These are phyloP conservation scores for Colletotrichum scovillei DNA, from an alignment of 2,329 filamentous ascomycete species.

Conservation along the genomic window DNA sequence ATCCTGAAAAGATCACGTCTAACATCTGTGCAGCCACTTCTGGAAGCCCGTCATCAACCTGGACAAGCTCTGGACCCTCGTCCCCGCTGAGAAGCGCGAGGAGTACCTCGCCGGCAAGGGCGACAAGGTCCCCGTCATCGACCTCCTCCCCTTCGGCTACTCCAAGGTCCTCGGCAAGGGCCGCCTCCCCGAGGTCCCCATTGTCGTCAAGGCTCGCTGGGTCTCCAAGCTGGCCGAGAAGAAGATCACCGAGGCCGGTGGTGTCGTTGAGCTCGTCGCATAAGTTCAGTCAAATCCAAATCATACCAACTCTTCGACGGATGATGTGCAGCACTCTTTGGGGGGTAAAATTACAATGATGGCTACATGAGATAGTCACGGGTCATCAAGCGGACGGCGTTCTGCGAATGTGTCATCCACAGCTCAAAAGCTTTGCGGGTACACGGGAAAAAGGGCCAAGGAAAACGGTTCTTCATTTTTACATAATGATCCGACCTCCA, in stretches of 20 bases:
- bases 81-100: slow-evolving; percentile 92
- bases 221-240: slow-evolving; percentile 96
- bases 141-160: slow-evolving; percentile 97
- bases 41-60: slow-evolving; percentile 99
- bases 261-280: slow-evolving; percentile 94
- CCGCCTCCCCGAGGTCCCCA: slow-evolving; percentile 89
- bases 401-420: slow-evolving; percentile 29
- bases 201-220: slow-evolving; percentile 95
- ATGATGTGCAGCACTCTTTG: slow-evolving; percentile 4
- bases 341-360: slow-evolving; percentile 11
- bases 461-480: slow-evolving; percentile 37
- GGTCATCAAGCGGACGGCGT: slow-evolving; percentile 25
- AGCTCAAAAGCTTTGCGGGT: slow-evolving; percentile 18
- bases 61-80: slow-evolving; percentile 98
- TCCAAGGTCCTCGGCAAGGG: slow-evolving; percentile 99
- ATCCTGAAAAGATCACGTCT: neutral
- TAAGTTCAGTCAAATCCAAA: slow-evolving; percentile 52
- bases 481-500: slow-evolving; percentile 36
- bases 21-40: slow-evolving; percentile 70
- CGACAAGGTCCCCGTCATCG: slow-evolving; percentile 96
- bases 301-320: slow-evolving; percentile 4
- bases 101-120: slow-evolving; percentile 88
- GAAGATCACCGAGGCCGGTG: slow-evolving; percentile 99
- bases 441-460: slow-evolving; percentile 32
- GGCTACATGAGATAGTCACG: slow-evolving; percentile 17